These are phyloP conservation scores for Eutrema heterophyllum DNA, from an alignment of 345 rosid genomes.

Conservation along the genomic window DNA sequence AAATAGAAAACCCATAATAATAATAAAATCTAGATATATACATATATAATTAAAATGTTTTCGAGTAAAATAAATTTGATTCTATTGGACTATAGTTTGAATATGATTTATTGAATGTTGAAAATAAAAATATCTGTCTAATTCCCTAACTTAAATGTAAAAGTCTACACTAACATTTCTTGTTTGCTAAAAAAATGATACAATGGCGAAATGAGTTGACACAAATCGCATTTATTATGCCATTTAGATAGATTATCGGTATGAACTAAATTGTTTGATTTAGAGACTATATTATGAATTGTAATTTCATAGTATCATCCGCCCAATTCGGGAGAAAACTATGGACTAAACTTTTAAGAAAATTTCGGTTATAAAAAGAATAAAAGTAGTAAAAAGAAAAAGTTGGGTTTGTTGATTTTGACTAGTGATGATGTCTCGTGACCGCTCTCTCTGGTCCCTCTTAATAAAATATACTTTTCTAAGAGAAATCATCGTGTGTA, in stretches of 20 bases:
- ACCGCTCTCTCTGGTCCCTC: slow-evolving; percentile 31
- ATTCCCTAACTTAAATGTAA: neutral
- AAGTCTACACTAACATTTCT: neutral
- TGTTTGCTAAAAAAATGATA: neutral
- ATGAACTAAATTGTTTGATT: neutral
- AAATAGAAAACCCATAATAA: neutral
- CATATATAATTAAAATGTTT: neutral
- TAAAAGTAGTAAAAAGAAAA: slow-evolving; percentile 19
- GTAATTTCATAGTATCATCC: neutral
- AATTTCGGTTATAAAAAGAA: slow-evolving; percentile 5
- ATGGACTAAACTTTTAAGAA: slow-evolving; percentile 4
- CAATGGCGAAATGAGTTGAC: neutral
- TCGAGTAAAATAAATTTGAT: neutral
- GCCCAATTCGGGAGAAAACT: slow-evolving; percentile 7
- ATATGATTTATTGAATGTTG: neutral
- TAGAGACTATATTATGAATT: neutral
- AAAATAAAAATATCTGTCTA: neutral
- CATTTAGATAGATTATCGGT: no score
- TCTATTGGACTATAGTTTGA: neutral
- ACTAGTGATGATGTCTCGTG: slow-evolving; percentile 38
- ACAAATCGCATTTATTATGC: neutral
- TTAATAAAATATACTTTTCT: slow-evolving; percentile 5
- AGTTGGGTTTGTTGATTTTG: slow-evolving; percentile 32
- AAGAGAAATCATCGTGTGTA: slow-evolving; percentile 23
- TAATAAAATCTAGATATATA: neutral